phyloP scores from a whole-genome alignment of 768 basidiomycete genomes.

The Xanthoconium purpureum region DNA sequence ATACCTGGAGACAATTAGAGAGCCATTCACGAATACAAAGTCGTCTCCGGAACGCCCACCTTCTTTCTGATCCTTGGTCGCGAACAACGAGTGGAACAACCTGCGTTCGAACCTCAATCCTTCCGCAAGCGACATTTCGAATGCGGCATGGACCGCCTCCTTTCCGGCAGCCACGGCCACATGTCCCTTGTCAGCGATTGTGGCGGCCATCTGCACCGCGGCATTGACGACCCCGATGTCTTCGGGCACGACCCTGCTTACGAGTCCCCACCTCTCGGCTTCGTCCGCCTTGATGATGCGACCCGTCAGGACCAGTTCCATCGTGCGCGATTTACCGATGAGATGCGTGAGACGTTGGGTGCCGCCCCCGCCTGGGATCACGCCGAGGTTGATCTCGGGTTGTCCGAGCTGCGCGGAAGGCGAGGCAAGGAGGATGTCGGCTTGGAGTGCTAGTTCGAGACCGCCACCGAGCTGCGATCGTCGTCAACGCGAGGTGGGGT shows the following conservation, averaged over 20 bases:
- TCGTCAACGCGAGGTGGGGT: not conserved
- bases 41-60: constrained; percentile 45
- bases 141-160: constrained; percentile 93
- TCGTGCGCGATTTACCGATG: constrained; percentile 89
- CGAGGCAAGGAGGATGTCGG: constrained; percentile 91
- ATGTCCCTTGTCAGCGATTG: constrained; percentile 78
- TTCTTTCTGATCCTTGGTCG: constrained; percentile 94
- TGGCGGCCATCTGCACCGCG: constrained; percentile 74
- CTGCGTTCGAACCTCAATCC: constrained; percentile 86
- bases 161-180: constrained; percentile 85
- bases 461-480: constrained; percentile 86
- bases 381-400: constrained; percentile 93
- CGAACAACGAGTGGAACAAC: constrained; percentile 88
- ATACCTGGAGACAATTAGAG: constrained; percentile 58
- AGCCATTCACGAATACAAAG: not conserved
- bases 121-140: constrained; percentile 75
- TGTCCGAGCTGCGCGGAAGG: constrained; percentile 92
- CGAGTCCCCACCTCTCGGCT: constrained; percentile 84
- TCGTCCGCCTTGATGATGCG: constrained; percentile 76
- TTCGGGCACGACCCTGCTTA: constrained; percentile 74
- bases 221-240: constrained; percentile 84
- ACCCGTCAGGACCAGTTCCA: constrained; percentile 93
- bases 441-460: constrained; percentile 94
- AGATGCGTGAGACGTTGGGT: constrained; percentile 84
- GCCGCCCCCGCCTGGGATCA: constrained; percentile 93